Conservation (phyloP, 1,139 yeast genomes). For the Protomyces inouyei region DNA sequence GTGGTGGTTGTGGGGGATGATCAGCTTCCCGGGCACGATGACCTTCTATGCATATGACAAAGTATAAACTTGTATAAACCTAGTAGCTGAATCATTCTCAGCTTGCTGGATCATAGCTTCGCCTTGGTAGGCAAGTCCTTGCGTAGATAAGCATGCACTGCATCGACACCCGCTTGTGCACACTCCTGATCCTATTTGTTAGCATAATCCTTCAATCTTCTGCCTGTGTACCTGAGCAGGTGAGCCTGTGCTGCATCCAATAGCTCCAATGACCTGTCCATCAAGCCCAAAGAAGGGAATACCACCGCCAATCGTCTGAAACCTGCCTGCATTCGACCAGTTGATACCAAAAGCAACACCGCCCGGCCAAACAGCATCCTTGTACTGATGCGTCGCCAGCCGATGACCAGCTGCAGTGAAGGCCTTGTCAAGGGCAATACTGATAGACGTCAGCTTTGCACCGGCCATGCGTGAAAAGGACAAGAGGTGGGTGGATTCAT, state of each 20-base stretch:
- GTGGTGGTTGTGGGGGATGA: no score
- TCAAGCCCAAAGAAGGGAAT: constrained; percentile 7
- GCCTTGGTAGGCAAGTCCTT: background rate
- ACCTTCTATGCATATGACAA: no score
- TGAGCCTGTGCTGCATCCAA: constrained; percentile 21
- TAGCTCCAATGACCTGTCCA: constrained; percentile 18
- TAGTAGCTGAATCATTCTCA: background rate
- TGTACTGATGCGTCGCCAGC: constrained; percentile 10
- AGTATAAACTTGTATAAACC: no score
- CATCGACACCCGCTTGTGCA: constrained; percentile 14
- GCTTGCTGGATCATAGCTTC: background rate
- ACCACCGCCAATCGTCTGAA: constrained; percentile 18
- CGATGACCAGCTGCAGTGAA: constrained; percentile 24
- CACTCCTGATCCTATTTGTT: constrained; percentile 10
- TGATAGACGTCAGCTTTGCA: constrained; percentile 20
- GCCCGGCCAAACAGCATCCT: constrained; percentile 24
- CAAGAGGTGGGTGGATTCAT: constrained; percentile 8
- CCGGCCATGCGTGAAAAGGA: constrained; percentile 18
- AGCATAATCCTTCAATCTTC: background rate
- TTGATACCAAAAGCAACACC: constrained; percentile 24
- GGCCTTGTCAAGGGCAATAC: constrained; percentile 24
- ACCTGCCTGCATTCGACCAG: constrained; percentile 20
- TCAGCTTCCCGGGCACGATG: no score
- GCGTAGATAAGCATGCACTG: background rate
- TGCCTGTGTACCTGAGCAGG: constrained; percentile 9